These are phyloP conservation scores for Rhizophora mangle DNA, from an alignment of 345 rosid species.

Conservation along the genomic window DNA sequence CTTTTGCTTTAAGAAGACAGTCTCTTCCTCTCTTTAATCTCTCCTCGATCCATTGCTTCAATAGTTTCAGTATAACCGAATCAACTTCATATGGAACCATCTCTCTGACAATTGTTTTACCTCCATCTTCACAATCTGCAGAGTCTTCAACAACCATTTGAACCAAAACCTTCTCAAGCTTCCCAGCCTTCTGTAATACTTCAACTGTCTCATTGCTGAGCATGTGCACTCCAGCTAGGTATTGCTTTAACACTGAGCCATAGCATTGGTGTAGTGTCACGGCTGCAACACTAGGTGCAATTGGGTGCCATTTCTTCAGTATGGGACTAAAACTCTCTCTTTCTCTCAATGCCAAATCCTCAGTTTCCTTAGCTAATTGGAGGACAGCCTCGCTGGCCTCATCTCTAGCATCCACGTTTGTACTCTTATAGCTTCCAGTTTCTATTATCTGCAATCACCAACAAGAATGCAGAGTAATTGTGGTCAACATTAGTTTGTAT, in stretches of 20 bases:
- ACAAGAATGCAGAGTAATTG: neutral
- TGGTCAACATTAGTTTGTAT: no score
- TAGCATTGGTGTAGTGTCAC: conserved; percentile 71
- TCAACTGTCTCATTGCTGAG: conserved; percentile 53
- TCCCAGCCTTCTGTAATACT: conserved; percentile 72
- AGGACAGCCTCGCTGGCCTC: conserved; percentile 56
- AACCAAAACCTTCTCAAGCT: conserved; percentile 74
- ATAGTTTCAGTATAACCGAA: conserved; percentile 45
- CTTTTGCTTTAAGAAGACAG: conserved; percentile 52
- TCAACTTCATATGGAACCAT: conserved; percentile 93
- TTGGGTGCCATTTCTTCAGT: conserved; percentile 69
- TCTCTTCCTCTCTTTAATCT: conserved; percentile 45
- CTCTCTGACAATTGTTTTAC: conserved; percentile 65
- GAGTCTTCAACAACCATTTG: conserved; percentile 91
- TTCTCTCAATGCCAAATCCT: conserved; percentile 72
- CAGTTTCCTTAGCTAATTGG: conserved; percentile 67
- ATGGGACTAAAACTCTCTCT: conserved; percentile 72
- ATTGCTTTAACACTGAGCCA: conserved; percentile 67
- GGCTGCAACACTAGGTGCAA: conserved; percentile 62
- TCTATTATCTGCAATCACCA: conserved; percentile 48
- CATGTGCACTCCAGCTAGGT: conserved; percentile 44
- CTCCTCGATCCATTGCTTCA: conserved; percentile 67
- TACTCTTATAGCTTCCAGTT: conserved; percentile 38
- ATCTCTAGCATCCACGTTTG: conserved; percentile 38
- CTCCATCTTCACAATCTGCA: conserved; percentile 80